Conservation (phyloP, 2,329 filamentous ascomycete genomes). For the Diplodia mutila region DNA sequence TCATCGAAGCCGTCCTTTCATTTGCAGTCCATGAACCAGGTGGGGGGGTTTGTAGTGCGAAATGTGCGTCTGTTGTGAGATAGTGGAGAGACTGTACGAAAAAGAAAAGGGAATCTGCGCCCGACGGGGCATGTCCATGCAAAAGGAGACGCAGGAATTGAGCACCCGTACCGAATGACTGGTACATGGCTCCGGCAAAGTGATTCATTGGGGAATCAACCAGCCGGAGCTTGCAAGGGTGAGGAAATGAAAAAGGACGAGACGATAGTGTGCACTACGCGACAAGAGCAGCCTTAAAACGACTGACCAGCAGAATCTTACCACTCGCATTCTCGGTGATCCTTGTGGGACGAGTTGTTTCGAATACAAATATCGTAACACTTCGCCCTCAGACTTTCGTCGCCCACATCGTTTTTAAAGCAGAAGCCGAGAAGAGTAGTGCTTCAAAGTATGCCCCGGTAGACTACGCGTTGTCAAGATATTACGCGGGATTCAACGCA, state of each 20-base stretch:
- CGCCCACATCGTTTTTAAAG: neutral
- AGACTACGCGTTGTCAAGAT: neutral
- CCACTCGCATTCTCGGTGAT: neutral
- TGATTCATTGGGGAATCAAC: neutral
- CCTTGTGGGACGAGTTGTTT: neutral
- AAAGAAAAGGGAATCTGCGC: neutral
- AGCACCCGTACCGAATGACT: neutral
- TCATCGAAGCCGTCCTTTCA: neutral
- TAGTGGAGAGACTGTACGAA: neutral
- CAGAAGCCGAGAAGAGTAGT: neutral
- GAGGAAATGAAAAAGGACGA: neutral
- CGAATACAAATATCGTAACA: neutral
- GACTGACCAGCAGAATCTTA: neutral
- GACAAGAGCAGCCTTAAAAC: neutral
- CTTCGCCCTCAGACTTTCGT: neutral
- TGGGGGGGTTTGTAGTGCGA: neutral
- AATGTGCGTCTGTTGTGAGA: neutral
- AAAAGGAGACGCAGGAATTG: neutral
- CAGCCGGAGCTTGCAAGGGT: neutral
- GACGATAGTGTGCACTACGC: neutral
- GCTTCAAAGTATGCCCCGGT: neutral
- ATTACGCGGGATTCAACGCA: neutral
- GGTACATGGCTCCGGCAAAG: neutral
- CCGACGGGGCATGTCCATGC: neutral
- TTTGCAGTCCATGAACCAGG: neutral